phyloP scores from a whole-genome alignment of 1,139 yeast species.

The Pichia sp. region DNA sequence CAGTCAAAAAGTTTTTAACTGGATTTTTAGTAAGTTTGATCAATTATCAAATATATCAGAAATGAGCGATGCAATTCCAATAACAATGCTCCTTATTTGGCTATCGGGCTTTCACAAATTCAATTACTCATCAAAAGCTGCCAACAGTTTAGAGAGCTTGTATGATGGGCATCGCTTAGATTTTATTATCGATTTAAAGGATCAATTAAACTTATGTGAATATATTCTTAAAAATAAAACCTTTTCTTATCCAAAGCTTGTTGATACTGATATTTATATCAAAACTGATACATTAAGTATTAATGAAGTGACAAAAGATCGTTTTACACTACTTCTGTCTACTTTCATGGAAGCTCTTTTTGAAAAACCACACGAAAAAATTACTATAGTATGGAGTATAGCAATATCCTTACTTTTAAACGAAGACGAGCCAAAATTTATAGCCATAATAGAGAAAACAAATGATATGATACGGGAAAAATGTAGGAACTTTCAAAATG shows the following conservation, averaged over 20 bases:
- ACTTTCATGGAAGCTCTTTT: neutral
- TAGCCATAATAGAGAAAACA: neutral
- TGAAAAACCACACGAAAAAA: too few species aligned
- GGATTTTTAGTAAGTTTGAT: constrained; percentile 46
- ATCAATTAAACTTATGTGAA: constrained; percentile 41
- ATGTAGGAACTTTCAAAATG: neutral
- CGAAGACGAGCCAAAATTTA: neutral
- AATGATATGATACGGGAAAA: neutral
- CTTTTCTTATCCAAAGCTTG: too few species aligned
- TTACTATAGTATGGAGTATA: too few species aligned
- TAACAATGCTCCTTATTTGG: constrained; percentile 42
- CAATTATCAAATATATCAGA: constrained; percentile 16
- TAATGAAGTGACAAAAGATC: neutral
- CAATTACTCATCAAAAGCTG: neutral
- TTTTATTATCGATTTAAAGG: constrained; percentile 33
- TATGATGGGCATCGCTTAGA: constrained; percentile 9
- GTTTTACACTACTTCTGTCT: neutral
- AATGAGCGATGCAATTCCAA: constrained; percentile 20
- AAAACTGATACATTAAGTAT: neutral
- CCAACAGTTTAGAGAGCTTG: constrained; percentile 4
- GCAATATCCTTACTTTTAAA: neutral
- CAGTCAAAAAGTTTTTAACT: constrained; percentile 34
- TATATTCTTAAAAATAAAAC: constrained; percentile 4
- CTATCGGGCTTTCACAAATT: constrained; percentile 29
- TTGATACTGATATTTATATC: neutral